Evolutionary conservation across 2,329 filamentous ascomycete genomes (phyloP), one percentile per base, ranked within the genome.

Genomic region (Cryphonectria radicalis): DNA sequence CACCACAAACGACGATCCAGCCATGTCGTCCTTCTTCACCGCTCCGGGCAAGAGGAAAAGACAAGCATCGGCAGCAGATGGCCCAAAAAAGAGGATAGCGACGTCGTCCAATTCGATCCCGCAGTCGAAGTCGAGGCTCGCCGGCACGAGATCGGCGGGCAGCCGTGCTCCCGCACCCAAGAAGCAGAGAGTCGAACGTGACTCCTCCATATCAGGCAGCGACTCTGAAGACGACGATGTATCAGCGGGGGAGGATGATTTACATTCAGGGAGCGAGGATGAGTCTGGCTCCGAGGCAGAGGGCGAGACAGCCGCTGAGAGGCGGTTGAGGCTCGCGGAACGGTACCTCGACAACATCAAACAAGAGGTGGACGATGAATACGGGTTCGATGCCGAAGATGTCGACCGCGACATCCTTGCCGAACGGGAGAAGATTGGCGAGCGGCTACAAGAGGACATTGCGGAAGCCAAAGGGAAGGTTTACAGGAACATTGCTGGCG

Each of bases 1-100:
- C 68, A 57, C 60, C 67, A 74, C 73, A 69, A 67, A 72, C 76
- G 75, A 75, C 73, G 70, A 74, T 77, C 76, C 69, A 67, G 84
- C 75, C 75, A 97, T 97, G 95, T 97, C 95, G 78, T 97, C 95
- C 55, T 99, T 98, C 83, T 99, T 99, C 83, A 97, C 95, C 67
- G 85, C 92, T 55, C 94, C 96, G 7, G 92, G 92, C 84, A 98
- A 98, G 87, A 88, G 96, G 77, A 98, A 98, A 86, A 88, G 95
- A 73, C 78, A 84, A 8, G 81, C 84, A 14, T 71, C 71, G 70
- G 85, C 86, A 37, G 79, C 84, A 22, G 86, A 89, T 66, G 81
- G 81, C 7, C 87, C 89, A 1, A 90, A 90, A 80, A 92, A 91
- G 78, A 85, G 88, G 79, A 77, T 86, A 73, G 86, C 86, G 74